phyloP scores from a whole-genome alignment of 1,284 basidiomycete genomes.

The Apiotrichum akiyoshidainum region DNA sequence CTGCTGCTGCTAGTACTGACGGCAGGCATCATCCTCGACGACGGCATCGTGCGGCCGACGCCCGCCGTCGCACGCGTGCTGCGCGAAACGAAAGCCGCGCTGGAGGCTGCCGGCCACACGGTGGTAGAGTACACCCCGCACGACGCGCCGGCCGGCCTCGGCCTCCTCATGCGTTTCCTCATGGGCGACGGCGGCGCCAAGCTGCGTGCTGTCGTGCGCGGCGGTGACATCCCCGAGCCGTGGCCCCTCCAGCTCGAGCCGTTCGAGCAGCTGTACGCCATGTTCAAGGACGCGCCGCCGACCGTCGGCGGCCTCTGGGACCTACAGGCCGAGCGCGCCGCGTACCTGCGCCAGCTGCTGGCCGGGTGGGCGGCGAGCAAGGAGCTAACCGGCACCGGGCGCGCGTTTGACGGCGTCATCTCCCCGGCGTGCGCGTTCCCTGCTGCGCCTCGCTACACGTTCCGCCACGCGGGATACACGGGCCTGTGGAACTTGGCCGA shows the following conservation, averaged over 20 bases:
- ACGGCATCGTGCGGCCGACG: constrained; percentile 60
- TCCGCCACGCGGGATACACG: constrained; percentile 17
- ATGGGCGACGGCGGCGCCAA: constrained; percentile 16
- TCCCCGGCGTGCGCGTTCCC: constrained; percentile 12
- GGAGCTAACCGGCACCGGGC: constrained; percentile 14
- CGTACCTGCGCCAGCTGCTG: constrained; percentile 15
- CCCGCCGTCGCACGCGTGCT: constrained; percentile 68
- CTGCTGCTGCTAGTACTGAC: constrained; percentile 34
- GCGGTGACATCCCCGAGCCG: constrained; percentile 16
- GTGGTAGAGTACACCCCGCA: constrained; percentile 45
- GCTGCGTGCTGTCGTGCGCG: constrained; percentile 4
- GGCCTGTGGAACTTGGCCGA: constrained; percentile 51
- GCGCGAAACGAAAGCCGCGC: constrained; percentile 57
- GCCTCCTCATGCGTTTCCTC: constrained; percentile 6
- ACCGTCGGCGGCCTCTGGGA: constrained; percentile 18
- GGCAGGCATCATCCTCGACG: constrained; percentile 54
- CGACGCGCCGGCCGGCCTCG: constrained; percentile 4
- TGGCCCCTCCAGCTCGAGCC: constrained; percentile 15
- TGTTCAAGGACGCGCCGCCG: constrained; percentile 10
- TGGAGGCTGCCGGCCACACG: constrained; percentile 63
- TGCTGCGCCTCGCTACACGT: constrained; percentile 8
- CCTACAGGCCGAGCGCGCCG: constrained; percentile 10
- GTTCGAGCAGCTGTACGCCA: constrained; percentile 7
- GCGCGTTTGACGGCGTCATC: constrained; percentile 22
- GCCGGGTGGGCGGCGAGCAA: constrained; percentile 9